Evolutionary conservation across 345 rosid species (phyloP).

Genomic region (Orychophragmus violaceus): DNA sequence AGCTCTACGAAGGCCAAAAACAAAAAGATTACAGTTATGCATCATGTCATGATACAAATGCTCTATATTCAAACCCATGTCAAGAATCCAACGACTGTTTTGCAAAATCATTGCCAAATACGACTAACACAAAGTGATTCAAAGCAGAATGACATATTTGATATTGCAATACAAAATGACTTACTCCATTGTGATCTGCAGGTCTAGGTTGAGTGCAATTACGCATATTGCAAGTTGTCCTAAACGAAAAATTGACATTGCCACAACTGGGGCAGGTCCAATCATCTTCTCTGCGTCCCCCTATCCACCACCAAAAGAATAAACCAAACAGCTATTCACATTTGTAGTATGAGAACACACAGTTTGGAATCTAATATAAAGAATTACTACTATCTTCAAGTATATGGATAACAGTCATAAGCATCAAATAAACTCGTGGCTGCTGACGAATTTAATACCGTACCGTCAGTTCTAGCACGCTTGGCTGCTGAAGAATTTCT

Average conservation of each 20-base stretch:
- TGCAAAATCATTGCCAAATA: not conserved
- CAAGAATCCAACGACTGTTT: not conserved
- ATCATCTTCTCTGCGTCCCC: slow-evolving; percentile 98
- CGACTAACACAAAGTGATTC: not conserved
- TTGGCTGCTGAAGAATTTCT: slow-evolving; percentile 93
- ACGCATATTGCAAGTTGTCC: slow-evolving; percentile 98
- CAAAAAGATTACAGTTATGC: not conserved
- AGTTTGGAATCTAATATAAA: not conserved
- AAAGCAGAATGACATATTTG: not conserved
- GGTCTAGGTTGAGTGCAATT: slow-evolving; percentile 97
- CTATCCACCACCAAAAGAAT: slow-evolving; percentile 31
- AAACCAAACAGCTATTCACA: not conserved
- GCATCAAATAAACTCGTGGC: too few species aligned
- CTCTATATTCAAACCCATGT: not conserved
- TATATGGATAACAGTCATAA: too few species aligned
- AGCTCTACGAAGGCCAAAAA: not conserved
- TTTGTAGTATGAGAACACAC: not conserved
- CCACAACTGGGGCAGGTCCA: slow-evolving; percentile 99
- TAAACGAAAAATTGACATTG: slow-evolving; percentile 91
- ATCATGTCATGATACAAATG: slow-evolving; percentile 17
- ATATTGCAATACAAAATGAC: not conserved
- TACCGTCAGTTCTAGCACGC: slow-evolving; percentile 99
- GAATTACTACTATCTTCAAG: not conserved
- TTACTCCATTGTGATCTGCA: slow-evolving; percentile 77
- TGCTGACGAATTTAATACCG: too few species aligned